A percentile compares a stretch with the other conserved stretches of the same genome.
These are phyloP conservation scores for Platanthera guangdongensis DNA, from an alignment of 106 monocot species.

Conservation along the genomic window DNA sequence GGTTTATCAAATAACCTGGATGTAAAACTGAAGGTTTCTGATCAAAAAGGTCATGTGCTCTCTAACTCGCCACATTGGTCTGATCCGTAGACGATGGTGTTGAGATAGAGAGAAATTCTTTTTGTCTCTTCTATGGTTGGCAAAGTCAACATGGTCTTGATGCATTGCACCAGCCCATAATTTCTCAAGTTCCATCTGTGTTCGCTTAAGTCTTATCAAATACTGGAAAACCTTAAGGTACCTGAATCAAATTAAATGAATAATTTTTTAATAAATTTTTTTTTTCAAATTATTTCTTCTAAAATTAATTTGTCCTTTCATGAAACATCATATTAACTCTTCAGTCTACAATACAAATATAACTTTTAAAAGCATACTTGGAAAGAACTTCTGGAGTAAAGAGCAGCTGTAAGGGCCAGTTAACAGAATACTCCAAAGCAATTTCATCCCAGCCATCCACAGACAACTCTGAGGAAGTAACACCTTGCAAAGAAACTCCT, in stretches of 20 bases:
- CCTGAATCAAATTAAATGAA: constrained; percentile 38
- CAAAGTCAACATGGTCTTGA: constrained; percentile 83
- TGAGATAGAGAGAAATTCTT: constrained; percentile 34
- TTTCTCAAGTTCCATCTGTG: constrained; percentile 98
- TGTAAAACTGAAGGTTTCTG: constrained; percentile 96
- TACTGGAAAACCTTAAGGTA: constrained; percentile 89
- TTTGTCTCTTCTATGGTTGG: constrained; percentile 53
- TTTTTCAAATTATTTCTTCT: neutral
- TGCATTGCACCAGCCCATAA: constrained; percentile 98
- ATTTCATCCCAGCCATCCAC: constrained; percentile 97
- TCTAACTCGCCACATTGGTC: constrained; percentile 82
- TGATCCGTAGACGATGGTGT: constrained; percentile 29
- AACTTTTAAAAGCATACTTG: constrained; percentile 45
- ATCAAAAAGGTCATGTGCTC: constrained; percentile 96
- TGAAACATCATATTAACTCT: neutral
- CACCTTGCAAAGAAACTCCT: constrained; percentile 28
- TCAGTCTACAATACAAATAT: constrained; percentile 2
- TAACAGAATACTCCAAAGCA: constrained; percentile 82
- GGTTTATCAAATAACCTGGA: constrained; percentile 53
- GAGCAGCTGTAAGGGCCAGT: constrained; percentile 90
- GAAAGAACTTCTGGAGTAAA: constrained; percentile 92
- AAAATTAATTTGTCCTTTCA: neutral
- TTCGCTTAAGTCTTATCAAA: constrained; percentile 82
- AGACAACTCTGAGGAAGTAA: constrained; percentile 34
- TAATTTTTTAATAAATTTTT: neutral